These are phyloP conservation scores for Sphagnurus paluster DNA, from an alignment of 1,284 basidiomycete genomes.

Conservation along the genomic window DNA sequence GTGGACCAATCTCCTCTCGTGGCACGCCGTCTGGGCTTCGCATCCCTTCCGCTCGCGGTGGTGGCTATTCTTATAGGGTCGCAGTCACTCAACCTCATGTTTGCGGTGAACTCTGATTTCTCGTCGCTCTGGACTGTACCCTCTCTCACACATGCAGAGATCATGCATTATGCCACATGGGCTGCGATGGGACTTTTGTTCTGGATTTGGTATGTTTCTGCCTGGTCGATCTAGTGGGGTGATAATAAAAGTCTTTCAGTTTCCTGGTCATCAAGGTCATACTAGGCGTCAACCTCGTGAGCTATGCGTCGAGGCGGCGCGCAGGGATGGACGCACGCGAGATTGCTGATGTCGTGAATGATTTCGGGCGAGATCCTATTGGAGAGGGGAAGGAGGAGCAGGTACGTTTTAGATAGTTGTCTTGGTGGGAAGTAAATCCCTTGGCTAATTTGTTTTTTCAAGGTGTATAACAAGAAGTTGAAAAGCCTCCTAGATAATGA, in stretches of 20 bases:
- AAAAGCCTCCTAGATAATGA: constrained; percentile 69
- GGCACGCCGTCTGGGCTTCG: constrained; percentile 91
- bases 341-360: constrained; percentile 73
- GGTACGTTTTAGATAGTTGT: too few relatives aligned
- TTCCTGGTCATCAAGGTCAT: constrained; percentile 86
- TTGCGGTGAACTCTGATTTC: constrained; percentile 46
- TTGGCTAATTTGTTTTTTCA: background rate
- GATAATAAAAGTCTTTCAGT: constrained; percentile 44
- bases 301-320: constrained; percentile 76
- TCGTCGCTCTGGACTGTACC: constrained; percentile 44
- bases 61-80: constrained; percentile 86
- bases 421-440: too few relatives aligned
- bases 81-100: constrained; percentile 74
- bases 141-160: constrained; percentile 46
- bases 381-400: constrained; percentile 87
- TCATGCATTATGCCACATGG: constrained; percentile 63
- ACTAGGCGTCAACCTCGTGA: constrained; percentile 83
- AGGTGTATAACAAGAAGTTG: constrained; percentile 82
- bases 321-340: constrained; percentile 77
- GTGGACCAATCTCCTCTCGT: constrained; percentile 97
- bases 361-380: constrained; percentile 83
- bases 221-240: background rate
- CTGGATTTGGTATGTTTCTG: constrained; percentile 76
- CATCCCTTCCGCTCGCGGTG: constrained; percentile 89
- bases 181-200: constrained; percentile 63